A percentile compares a stretch with the other conserved stretches of the same genome.
These are phyloP conservation scores for Scenedesmus sp. DNA, from an alignment of 163 green algal species.

Conservation along the genomic window DNA sequence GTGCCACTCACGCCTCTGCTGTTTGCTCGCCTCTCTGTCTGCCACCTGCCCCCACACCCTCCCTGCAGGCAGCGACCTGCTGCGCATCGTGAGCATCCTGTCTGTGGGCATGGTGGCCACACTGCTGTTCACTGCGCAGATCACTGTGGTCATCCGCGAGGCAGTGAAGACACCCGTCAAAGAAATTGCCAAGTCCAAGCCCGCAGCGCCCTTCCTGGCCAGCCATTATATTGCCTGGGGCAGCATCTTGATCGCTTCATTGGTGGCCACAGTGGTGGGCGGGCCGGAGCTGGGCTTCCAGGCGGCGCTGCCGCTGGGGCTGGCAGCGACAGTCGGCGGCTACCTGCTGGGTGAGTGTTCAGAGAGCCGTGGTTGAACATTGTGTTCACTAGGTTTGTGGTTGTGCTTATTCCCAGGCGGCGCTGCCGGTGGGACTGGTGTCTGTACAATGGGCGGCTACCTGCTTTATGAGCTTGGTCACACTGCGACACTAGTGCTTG, in stretches of 20 bases:
- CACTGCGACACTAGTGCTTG: too few relatives aligned
- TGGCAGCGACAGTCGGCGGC: slow-evolving; percentile 74
- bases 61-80: slow-evolving; percentile 67
- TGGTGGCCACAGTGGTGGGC: slow-evolving; percentile 52
- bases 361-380: not conserved
- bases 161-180: slow-evolving; percentile 73
- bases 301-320: slow-evolving; percentile 64
- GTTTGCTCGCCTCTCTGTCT: too few relatives aligned
- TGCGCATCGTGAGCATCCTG: slow-evolving; percentile 81
- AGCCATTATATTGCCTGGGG: slow-evolving; percentile 76
- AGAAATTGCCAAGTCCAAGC: slow-evolving; percentile 59
- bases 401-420: not conserved
- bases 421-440: too few relatives aligned
- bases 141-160: slow-evolving; percentile 70
- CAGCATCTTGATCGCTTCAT: slow-evolving; percentile 47
- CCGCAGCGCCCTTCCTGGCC: slow-evolving; percentile 67
- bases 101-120: slow-evolving; percentile 74
- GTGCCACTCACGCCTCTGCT: too few relatives aligned
- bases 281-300: slow-evolving; percentile 49
- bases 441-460: too few relatives aligned
- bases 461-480: too few relatives aligned
- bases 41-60: too few relatives aligned
- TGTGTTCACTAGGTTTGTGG: too few relatives aligned
- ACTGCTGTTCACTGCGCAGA: slow-evolving; percentile 78
- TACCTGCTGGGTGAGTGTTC: slow-evolving; percentile 72